phyloP scores from a whole-genome alignment of 2,329 filamentous ascomycete species.

The Incumbomyces delicatus region DNA sequence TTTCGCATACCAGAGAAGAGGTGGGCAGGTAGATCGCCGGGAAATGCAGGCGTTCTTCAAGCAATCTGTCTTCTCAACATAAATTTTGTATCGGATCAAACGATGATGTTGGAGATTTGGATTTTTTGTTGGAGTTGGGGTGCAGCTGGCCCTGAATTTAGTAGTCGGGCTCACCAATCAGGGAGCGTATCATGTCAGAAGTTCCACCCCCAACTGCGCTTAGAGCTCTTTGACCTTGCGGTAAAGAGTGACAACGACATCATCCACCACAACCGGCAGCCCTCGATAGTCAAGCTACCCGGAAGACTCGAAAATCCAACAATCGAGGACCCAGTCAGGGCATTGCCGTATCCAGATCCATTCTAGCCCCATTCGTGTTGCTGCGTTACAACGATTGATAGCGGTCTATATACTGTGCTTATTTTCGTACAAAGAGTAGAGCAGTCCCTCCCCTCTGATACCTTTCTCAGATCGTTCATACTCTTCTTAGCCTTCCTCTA shows the following conservation, averaged over 20 bases:
- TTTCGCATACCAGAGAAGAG: no score
- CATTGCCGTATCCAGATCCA: slow-evolving; percentile 5
- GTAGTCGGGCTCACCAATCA: neutral
- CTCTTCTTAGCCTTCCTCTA: slow-evolving; percentile 8
- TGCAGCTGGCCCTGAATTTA: slow-evolving; percentile 7
- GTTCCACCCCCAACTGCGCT: slow-evolving; percentile 4
- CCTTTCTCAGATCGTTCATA: neutral
- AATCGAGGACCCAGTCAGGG: slow-evolving; percentile 5
- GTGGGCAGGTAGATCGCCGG: no score
- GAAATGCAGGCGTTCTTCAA: neutral
- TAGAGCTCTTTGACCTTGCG: slow-evolving; percentile 1
- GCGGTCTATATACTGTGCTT: neutral
- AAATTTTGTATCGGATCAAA: neutral
- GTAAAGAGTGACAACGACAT: slow-evolving; percentile 3
- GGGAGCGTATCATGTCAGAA: neutral
- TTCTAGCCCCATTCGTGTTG: slow-evolving; percentile 4
- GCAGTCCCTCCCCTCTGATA: neutral
- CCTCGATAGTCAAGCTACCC: slow-evolving; percentile 1
- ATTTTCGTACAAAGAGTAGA: slow-evolving; percentile 1
- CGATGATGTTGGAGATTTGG: neutral
- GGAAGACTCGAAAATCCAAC: slow-evolving; percentile 7
- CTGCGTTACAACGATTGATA: neutral
- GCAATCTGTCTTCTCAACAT: neutral
- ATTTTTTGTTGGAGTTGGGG: slow-evolving; percentile 6
- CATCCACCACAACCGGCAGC: neutral